A percentile compares a stretch with the other conserved stretches of the same genome.
Evolutionary conservation across 2,329 filamentous ascomycete species (phyloP).

Genomic region (Aureobasidium sp.): DNA sequence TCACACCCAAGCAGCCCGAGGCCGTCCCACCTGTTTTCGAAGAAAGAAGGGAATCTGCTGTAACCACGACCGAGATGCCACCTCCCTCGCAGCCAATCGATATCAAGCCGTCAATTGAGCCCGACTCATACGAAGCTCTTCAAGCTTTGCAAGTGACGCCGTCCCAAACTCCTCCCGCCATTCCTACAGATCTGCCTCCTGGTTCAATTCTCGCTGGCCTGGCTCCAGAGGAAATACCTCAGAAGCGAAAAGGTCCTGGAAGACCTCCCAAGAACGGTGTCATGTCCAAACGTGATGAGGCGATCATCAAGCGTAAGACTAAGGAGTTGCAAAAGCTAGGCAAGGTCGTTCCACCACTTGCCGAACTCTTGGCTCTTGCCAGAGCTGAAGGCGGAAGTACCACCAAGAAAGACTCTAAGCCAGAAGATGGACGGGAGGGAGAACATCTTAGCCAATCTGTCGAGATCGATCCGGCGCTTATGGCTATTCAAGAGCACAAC

Average conservation of each 20-base stretch:
- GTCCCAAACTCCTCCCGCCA: conserved; percentile 14
- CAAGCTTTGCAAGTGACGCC: not conserved
- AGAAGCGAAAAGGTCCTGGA: conserved; percentile 69
- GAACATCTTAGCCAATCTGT: conserved; percentile 11
- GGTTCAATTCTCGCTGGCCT: conserved; percentile 27
- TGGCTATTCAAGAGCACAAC: conserved; percentile 10
- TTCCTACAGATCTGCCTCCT: conserved; percentile 18
- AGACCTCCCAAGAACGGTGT: conserved; percentile 75
- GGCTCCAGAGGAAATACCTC: conserved; percentile 36
- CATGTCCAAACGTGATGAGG: conserved; percentile 66
- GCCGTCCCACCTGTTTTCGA: not conserved
- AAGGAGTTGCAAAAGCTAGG: conserved; percentile 30
- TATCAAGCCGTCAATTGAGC: conserved; percentile 16
- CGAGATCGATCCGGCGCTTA: conserved; percentile 15
- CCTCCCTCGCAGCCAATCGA: conserved; percentile 14
- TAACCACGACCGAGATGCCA: conserved; percentile 6
- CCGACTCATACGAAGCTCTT: not conserved
- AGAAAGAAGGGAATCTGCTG: conserved; percentile 3
- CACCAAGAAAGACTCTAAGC: conserved; percentile 16
- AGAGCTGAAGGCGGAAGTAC: conserved; percentile 23
- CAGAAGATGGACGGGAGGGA: conserved; percentile 19
- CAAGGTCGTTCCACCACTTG: conserved; percentile 24
- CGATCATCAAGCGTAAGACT: conserved; percentile 28
- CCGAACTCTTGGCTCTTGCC: conserved; percentile 27
- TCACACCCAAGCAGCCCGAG: not conserved